Conservation (phyloP, 768 basidiomycete species). For the Naematelia aurantialba region DNA sequence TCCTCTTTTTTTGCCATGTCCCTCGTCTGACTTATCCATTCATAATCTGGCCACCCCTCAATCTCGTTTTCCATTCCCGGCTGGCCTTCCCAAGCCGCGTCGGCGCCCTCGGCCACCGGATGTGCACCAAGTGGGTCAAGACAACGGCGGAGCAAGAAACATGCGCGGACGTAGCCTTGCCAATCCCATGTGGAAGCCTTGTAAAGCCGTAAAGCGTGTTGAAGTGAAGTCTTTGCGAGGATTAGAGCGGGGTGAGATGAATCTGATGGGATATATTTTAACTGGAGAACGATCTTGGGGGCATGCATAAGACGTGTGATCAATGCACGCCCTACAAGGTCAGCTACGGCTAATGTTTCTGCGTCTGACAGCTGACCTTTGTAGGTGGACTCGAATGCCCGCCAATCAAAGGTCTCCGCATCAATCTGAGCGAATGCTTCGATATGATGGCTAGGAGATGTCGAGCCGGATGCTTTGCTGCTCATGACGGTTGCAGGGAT, state of each 20-base stretch:
- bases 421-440: conserved; percentile 13
- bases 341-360: not conserved
- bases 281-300: conserved; percentile 13
- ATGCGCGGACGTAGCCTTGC: conserved; percentile 10
- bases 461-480: not conserved
- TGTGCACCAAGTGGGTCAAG: not conserved
- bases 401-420: conserved; percentile 32
- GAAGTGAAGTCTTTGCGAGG: conserved; percentile 24
- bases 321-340: conserved; percentile 30
- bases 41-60: conserved; percentile 53
- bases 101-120: conserved; percentile 2
- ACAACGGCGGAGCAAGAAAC: conserved; percentile 3
- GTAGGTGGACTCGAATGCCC: conserved; percentile 34
- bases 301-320: conserved; percentile 37
- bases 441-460: not conserved
- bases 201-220: conserved; percentile 24
- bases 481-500: not conserved
- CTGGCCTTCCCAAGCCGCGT: not conserved
- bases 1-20: conserved; percentile 68
- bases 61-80: conserved; percentile 5
- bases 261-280: conserved; percentile 4
- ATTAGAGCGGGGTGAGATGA: conserved; percentile 10
- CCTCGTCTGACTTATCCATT: conserved; percentile 69
- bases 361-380: conserved; percentile 21
- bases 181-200: conserved; percentile 28